Percentiles rank a stretch among this genome's conserved stretches.
phyloP scores from a whole-genome alignment of 805 yeast genomes.

The Saccharomycopsis malanga region DNA sequence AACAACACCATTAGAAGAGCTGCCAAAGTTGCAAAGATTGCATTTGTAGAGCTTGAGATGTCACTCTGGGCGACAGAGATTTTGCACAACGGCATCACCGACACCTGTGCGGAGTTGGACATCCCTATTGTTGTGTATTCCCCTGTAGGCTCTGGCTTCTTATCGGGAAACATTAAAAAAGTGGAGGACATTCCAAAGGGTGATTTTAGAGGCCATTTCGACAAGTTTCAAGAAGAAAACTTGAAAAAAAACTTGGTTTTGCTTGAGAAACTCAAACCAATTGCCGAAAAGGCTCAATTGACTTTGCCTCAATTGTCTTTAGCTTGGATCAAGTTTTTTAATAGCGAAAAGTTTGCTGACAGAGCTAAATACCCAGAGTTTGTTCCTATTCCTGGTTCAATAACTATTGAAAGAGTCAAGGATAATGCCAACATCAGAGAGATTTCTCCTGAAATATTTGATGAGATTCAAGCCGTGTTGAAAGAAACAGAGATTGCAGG shows the following conservation, averaged over 20 bases:
- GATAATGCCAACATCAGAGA: slow-evolving; percentile 47
- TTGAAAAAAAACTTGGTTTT: slow-evolving; percentile 44
- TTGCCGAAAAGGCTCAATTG: slow-evolving; percentile 40
- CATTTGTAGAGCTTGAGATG: slow-evolving; percentile 72
- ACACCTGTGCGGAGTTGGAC: slow-evolving; percentile 45
- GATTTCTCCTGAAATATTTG: slow-evolving; percentile 52
- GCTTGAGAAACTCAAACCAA: slow-evolving; percentile 40
- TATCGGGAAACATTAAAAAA: slow-evolving; percentile 54
- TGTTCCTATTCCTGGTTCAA: slow-evolving; percentile 77
- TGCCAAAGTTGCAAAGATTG: slow-evolving; percentile 45
- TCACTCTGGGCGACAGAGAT: slow-evolving; percentile 65
- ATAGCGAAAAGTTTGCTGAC: slow-evolving; percentile 23
- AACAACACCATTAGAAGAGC: slow-evolving; percentile 58
- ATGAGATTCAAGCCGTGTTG: slow-evolving; percentile 42
- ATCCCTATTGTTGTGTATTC: slow-evolving; percentile 76
- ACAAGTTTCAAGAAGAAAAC: slow-evolving; percentile 53
- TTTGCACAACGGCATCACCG: slow-evolving; percentile 54
- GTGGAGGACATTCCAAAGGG: slow-evolving; percentile 44
- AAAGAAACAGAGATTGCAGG: slow-evolving; percentile 45
- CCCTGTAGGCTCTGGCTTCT: slow-evolving; percentile 73
- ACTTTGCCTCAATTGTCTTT: slow-evolving; percentile 64
- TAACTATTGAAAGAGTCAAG: slow-evolving; percentile 49
- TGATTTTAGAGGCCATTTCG: slow-evolving; percentile 46
- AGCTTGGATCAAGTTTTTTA: slow-evolving; percentile 51
- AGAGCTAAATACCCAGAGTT: slow-evolving; percentile 41